These are phyloP conservation scores for Rhizoclosmatium globosum DNA, from an alignment of 192 early-diverging fungal species.

Conservation along the genomic window DNA sequence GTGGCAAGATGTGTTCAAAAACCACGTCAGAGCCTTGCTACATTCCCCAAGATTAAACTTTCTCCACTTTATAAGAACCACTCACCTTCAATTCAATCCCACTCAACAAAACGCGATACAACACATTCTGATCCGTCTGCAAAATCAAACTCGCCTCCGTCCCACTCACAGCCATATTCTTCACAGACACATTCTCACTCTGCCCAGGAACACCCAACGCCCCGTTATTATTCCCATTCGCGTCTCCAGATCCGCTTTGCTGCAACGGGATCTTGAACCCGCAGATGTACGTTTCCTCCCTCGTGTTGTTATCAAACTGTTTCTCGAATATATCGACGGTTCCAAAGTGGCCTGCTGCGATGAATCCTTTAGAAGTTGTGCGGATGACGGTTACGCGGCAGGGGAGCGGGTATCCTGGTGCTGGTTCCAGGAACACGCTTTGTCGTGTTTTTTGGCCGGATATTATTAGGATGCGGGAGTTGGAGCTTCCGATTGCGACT, in stretches of 20 bases:
- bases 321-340: conserved; percentile 42
- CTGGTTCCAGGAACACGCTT: background rate
- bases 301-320: background rate
- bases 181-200: conserved; percentile 9
- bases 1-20: conserved; percentile 43
- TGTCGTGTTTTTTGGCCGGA: conserved; percentile 21
- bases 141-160: conserved; percentile 51
- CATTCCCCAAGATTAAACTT: background rate
- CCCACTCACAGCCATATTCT: conserved; percentile 51
- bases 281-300: conserved; percentile 35
- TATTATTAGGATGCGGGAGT: conserved; percentile 45
- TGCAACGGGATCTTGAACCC: conserved; percentile 31
- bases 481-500: conserved; percentile 49
- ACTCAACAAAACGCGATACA: conserved; percentile 45
- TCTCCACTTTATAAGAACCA: too few relatives aligned
- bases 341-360: conserved; percentile 45
- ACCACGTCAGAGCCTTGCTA: conserved; percentile 48
- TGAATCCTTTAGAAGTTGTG: conserved; percentile 44
- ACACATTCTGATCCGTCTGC: conserved; percentile 39
- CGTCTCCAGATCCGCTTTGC: conserved; percentile 11
- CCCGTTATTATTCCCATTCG: background rate
- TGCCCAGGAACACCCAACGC: background rate
- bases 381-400: conserved; percentile 2
- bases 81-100: conserved; percentile 41
- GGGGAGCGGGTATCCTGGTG: too few relatives aligned